Evolutionary conservation across 2,329 filamentous ascomycete species (phyloP).

Genomic region (Colletotrichum melonis): DNA sequence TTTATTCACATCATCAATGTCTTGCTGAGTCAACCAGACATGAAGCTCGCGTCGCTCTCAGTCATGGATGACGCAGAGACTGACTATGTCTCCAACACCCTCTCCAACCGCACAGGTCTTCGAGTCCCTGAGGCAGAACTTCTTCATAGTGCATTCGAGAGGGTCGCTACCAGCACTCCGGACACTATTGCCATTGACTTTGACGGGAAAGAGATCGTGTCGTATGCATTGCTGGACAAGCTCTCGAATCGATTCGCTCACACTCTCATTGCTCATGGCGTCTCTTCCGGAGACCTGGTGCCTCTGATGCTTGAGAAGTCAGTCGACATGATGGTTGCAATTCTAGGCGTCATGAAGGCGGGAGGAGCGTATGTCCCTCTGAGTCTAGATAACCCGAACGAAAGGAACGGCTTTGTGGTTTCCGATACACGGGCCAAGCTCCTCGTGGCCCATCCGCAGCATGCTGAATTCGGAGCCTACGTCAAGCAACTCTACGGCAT

Average conservation of each 20-base stretch:
- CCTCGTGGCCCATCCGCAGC: conserved; percentile 23
- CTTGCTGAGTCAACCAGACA: conserved; percentile 8
- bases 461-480: not conserved
- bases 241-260: conserved; percentile 18
- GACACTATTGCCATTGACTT: conserved; percentile 20
- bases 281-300: conserved; percentile 7
- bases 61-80: conserved; percentile 20
- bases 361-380: conserved; percentile 38
- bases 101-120: conserved; percentile 1
- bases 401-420: conserved; percentile 38
- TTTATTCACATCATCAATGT: not conserved
- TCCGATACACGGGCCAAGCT: conserved; percentile 33
- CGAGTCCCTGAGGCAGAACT: conserved; percentile 13
- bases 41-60: not conserved
- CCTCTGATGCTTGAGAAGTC: conserved; percentile 36
- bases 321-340: conserved; percentile 33
- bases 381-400: conserved; percentile 37
- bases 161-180: not conserved
- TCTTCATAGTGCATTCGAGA: conserved; percentile 29
- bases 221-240: conserved; percentile 11
- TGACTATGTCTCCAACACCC: not conserved
- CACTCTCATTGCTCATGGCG: not conserved
- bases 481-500: not conserved
- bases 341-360: conserved; percentile 37
- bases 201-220: conserved; percentile 10